Evolutionary conservation across 1,284 basidiomycete species (phyloP).

Genomic region (Cutaneotrichosporon spelunceum): DNA sequence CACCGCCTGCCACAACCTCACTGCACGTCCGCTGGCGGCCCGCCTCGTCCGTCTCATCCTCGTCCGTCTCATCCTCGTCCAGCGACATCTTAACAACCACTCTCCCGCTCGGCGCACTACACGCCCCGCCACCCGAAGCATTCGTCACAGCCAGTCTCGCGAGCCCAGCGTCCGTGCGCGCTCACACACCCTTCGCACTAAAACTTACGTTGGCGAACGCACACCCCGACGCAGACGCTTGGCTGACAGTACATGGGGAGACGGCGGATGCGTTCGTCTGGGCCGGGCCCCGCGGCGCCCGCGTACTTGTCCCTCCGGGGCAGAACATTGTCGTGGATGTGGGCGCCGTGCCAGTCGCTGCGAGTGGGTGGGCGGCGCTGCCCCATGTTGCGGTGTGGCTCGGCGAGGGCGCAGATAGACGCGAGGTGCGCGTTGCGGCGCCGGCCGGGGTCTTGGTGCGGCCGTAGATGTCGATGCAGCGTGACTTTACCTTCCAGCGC

Average conservation of each 20-base stretch:
- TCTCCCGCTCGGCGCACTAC: slow-evolving; percentile 32
- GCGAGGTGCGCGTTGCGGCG: slow-evolving; percentile 33
- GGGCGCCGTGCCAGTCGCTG: slow-evolving; percentile 31
- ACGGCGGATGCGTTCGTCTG: slow-evolving; percentile 48
- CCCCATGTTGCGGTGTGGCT: slow-evolving; percentile 40
- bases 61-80: not conserved
- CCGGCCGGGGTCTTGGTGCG: slow-evolving; percentile 17
- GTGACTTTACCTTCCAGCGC: too few species aligned
- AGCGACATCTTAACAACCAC: slow-evolving; percentile 4
- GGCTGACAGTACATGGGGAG: slow-evolving; percentile 34
- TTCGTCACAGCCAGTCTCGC: slow-evolving; percentile 33
- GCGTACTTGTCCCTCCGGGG: slow-evolving; percentile 31
- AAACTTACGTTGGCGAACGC: slow-evolving; percentile 38
- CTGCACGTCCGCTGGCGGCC: slow-evolving; percentile 19
- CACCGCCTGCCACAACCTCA: not conserved
- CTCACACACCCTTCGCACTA: slow-evolving; percentile 37
- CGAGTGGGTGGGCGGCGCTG: slow-evolving; percentile 34
- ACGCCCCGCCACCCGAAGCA: slow-evolving; percentile 31
- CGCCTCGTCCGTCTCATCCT: not conserved
- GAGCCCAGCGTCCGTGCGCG: slow-evolving; percentile 21
- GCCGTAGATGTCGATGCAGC: slow-evolving; percentile 4
- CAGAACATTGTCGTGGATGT: slow-evolving; percentile 22
- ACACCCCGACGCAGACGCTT: slow-evolving; percentile 34
- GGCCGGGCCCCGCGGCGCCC: slow-evolving; percentile 34
- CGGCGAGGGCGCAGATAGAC: slow-evolving; percentile 31